Evolutionary conservation across 305 asterid species (phyloP), one percentile per base, ranked within the genome.

Genomic region (Fraxinus dipetala): DNA sequence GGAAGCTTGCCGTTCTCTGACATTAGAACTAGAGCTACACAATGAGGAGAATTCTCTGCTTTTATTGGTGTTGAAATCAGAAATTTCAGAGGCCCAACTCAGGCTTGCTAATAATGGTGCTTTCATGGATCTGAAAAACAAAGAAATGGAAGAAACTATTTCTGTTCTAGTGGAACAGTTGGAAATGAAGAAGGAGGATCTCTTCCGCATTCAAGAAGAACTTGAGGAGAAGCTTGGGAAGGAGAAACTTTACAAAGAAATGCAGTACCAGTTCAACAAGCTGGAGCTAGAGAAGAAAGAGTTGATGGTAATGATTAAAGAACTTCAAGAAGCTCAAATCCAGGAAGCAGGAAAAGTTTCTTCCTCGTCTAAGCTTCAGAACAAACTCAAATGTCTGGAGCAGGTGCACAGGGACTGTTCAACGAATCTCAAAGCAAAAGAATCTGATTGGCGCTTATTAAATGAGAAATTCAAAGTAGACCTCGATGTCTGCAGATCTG

Each of bases 221-320:
- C 90, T 88, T 5, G 97, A 93, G 76, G 91, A 84, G 61, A 93
- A 92, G 83, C 87, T 89, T 30, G 89, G 82, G 82, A 90, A 84
- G 82, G 97, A 94, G 79, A 76, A 89, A 72, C 88, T 86, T 72
- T 87, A 90, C 89, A 94, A 89, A 79, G 99, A 95, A 83, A 94
- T 91, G 96, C 96, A 93, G 87, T 91, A 94, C 84, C 95, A 90
- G 82, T 87, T 90, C 82, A 90, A 84, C 85, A 89, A 87, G 83
- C 73, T 89, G 87, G 92, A 93, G 86, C 93, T 88, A 85, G 99
- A 94, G 80, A 95, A 92, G 82, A 86, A 89, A 82, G 99, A 94
- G 72, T 28, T 93, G 85, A 77, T 87, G 85, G 61, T 59, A 43
- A 86, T 92, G 26, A 74, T 95, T 24, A 95, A 88, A 86, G 95